These are phyloP conservation scores for Chrysanthemum seticuspe DNA, from an alignment of 129 eudicot genomes.

Conservation along the genomic window DNA sequence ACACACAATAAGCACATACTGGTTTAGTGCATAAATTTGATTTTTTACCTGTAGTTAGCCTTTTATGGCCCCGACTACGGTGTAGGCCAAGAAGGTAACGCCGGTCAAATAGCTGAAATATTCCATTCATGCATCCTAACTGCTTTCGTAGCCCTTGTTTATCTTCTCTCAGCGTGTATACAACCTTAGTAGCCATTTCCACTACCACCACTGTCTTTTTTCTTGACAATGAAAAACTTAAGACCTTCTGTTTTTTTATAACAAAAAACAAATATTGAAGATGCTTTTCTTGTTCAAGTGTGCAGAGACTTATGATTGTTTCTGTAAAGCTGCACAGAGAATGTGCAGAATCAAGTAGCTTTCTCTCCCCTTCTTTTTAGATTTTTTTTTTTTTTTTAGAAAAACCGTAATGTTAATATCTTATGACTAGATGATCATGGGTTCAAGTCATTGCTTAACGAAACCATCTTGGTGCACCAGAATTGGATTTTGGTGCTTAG, in stretches of 20 bases:
- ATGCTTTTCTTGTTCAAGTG: constrained; percentile 31
- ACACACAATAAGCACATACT: neutral
- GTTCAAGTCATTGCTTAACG: neutral
- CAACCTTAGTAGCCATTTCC: constrained; percentile 61
- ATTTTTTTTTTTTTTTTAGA: neutral
- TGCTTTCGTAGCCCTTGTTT: constrained; percentile 62
- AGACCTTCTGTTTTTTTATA: neutral
- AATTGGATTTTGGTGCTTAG: constrained; percentile 15
- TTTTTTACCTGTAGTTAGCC: constrained; percentile 61
- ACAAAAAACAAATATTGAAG: constrained; percentile 7
- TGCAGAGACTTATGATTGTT: constrained; percentile 23
- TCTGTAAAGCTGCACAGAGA: constrained; percentile 44
- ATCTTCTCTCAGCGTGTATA: constrained; percentile 52
- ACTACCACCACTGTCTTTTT: constrained; percentile 10
- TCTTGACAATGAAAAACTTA: constrained; percentile 10
- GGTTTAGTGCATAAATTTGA: neutral
- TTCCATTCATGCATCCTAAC: constrained; percentile 87
- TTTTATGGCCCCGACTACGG: constrained; percentile 39
- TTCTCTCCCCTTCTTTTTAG: constrained; percentile 16
- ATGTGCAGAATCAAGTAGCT: constrained; percentile 35
- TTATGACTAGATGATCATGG: neutral
- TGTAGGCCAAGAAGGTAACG: constrained; percentile 57
- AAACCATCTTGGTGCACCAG: neutral
- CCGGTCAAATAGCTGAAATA: constrained; percentile 77
- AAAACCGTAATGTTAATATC: neutral